phyloP scores from a whole-genome alignment of 306 rosid genomes.

The Potentilla sterilis region DNA sequence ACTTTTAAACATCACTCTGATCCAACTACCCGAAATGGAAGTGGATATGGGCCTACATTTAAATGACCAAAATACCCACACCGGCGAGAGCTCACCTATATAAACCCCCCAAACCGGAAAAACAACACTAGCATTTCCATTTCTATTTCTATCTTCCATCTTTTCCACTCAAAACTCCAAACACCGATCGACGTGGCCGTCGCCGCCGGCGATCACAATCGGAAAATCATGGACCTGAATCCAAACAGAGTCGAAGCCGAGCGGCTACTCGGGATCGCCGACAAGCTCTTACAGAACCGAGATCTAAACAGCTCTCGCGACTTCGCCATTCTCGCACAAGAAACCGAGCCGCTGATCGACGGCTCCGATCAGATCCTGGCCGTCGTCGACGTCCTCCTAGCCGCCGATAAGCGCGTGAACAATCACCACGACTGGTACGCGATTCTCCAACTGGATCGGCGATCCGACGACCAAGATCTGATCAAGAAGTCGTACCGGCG shows the following conservation, averaged over 20 bases:
- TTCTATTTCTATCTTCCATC: no score
- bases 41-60: background rate
- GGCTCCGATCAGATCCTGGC: constrained; percentile 95
- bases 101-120: no score
- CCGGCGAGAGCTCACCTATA: background rate
- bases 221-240: constrained; percentile 17
- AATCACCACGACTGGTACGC: constrained; percentile 75
- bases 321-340: constrained; percentile 81
- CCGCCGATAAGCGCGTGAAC: constrained; percentile 58
- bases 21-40: no score
- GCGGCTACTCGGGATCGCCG: constrained; percentile 73
- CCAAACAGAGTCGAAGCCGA: constrained; percentile 68
- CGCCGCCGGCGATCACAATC: background rate
- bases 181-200: background rate
- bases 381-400: constrained; percentile 65
- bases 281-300: constrained; percentile 64
- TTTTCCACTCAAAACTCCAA: background rate
- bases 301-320: constrained; percentile 73
- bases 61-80: constrained; percentile 12
- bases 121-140: no score
- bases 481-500: constrained; percentile 67
- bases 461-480: constrained; percentile 52
- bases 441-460: constrained; percentile 61
- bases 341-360: constrained; percentile 77
- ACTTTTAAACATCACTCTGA: no score